Evolutionary conservation across 1,139 yeast genomes (phyloP).

Genomic region (Groenewaldozyma auringiensis): DNA sequence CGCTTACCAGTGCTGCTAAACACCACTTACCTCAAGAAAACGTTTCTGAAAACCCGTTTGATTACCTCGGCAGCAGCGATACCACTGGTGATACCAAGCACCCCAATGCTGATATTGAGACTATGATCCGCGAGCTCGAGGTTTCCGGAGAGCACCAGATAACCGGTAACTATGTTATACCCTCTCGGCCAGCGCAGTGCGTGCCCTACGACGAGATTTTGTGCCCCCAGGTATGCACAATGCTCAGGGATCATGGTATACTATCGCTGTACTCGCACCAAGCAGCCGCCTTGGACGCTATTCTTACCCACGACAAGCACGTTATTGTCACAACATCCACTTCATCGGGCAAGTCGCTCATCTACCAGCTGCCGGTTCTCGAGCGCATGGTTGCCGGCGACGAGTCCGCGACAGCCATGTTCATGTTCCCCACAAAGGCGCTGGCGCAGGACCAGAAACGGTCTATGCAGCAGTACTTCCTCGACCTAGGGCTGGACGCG

Average conservation of each 20-base stretch:
- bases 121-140: conserved; percentile 33
- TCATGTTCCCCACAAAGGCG: conserved; percentile 93
- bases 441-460: conserved; percentile 93
- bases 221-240: conserved; percentile 24
- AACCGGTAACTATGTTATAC: conserved; percentile 38
- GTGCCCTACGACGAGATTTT: conserved; percentile 36
- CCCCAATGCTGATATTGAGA: conserved; percentile 27
- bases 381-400: conserved; percentile 41
- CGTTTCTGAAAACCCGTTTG: conserved; percentile 17
- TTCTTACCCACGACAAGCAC: conserved; percentile 44
- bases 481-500: conserved; percentile 25
- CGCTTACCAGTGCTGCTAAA: conserved; percentile 33
- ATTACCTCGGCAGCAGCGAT: conserved; percentile 12
- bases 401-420: conserved; percentile 60
- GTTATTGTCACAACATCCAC: conserved; percentile 89
- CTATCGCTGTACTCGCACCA: conserved; percentile 70
- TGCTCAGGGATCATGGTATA: conserved; percentile 25
- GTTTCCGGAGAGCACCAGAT: conserved; percentile 51
- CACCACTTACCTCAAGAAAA: conserved; percentile 38
- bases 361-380: conserved; percentile 82
- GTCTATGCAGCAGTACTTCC: conserved; percentile 56
- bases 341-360: conserved; percentile 88
- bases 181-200: conserved; percentile 41
- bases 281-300: conserved; percentile 58
- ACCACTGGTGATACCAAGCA: neutral